Base-by-base conservation (phyloP, 495 filamentous ascomycete species). In the Podospora comata region DNA sequence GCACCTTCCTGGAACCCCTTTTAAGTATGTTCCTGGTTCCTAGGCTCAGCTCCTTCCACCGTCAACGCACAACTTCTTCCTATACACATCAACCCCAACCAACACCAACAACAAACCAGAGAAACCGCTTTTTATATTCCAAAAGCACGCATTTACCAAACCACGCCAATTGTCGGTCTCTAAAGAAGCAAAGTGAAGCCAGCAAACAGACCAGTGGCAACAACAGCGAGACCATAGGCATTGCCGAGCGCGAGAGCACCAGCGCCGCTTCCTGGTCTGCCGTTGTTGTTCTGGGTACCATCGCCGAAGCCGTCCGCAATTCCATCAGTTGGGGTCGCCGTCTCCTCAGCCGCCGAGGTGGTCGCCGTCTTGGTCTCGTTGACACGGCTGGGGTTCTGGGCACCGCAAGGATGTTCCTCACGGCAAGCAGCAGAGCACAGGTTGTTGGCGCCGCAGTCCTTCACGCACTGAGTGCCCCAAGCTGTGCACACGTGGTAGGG, bases 401-500 rank as follows among this genome's bases (percentile, higher is more conserved):
- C 93, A 72, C 93, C 93, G 73, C 93, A 97, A 6, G 91, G 92
- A 74, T 96, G 82, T 65, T 91, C 74, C 63, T 83, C 73, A 70
- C 88, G 86, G 83, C 93, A 97, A 27, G 77, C 65, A 58, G 79
- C 79, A 59, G 88, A 80, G 74, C 92, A 96, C 48, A 70, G 39
- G 67, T 85, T 87, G 77, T 91, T 78, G 44, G 77, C 75, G 7
- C 76, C 77, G 79, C 93, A 96, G 64, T 70, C 78, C 7, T 69
- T 72, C 3, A 91, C 89, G 74, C 92, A 97, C 71, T 94, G 82
- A 75, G 81, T 88, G 72, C 87, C 88, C 78, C 85, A 85, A 75
- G 90, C 84, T 16, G 85, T 86, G 85, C 93, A 97, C 69, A 89
- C 82, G 80, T 88, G 93, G 85, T 90, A 97, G 7, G 93, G 92